phyloP scores from a whole-genome alignment of 345 rosid genomes.

The Bretschneidera sinensis region DNA sequence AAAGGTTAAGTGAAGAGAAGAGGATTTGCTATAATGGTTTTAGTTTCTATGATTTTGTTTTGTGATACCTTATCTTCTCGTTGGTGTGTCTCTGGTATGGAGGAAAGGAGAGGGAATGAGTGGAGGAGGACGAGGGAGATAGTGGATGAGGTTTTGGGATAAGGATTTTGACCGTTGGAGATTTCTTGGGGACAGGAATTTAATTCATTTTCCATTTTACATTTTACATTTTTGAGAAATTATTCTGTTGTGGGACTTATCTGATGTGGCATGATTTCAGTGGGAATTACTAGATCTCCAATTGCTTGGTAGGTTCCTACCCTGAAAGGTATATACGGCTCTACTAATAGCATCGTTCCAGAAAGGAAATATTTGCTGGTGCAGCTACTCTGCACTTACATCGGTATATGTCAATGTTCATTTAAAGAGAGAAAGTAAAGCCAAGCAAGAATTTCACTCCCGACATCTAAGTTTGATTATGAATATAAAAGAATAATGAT shows the following conservation, averaged over 20 bases:
- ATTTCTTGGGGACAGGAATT: conserved; percentile 21
- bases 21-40: conserved; percentile 11
- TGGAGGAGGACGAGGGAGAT: conserved; percentile 48
- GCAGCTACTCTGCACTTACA: too few species aligned
- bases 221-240: not conserved
- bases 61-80: conserved; percentile 31
- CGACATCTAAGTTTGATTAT: too few species aligned
- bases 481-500: too few species aligned
- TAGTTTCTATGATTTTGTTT: conserved; percentile 4
- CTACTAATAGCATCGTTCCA: too few species aligned
- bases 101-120: conserved; percentile 39
- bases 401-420: too few species aligned
- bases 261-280: conserved; percentile 25
- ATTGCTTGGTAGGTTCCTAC: not conserved
- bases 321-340: conserved; percentile 17
- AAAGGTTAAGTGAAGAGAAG: too few species aligned
- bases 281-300: not conserved
- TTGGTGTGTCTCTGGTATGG: conserved; percentile 23
- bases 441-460: too few species aligned
- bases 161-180: conserved; percentile 55
- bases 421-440: too few species aligned
- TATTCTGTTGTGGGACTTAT: conserved; percentile 12
- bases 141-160: conserved; percentile 73
- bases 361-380: too few species aligned
- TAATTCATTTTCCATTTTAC: not conserved